Evolutionary conservation across 495 filamentous ascomycete genomes (phyloP), one percentile per base, ranked within the genome.

Genomic region (Aspergillus kassunensis): DNA sequence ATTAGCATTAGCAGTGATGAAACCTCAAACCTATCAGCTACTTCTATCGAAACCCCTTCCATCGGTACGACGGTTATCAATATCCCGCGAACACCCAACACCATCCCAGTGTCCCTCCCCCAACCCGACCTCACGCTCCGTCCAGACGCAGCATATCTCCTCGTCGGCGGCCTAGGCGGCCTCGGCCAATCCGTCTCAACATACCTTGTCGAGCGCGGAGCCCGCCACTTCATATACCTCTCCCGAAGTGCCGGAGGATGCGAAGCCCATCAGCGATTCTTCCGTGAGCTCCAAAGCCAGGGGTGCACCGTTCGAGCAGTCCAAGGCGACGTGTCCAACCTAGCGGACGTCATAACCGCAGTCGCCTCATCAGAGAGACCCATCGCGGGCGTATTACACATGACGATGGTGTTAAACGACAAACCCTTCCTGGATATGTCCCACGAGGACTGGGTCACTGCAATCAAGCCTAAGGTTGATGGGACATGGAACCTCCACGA

Each of bases 151-250:
- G 42, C 49, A 15, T 27, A 27, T 27, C 25, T 54, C 12, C 44
- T 54, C 7, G 51, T 40, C 13, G 51, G 51, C 13, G 51, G 51
- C 7, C 21, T 54, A 0, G 51, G 51, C 19, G 51, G 51, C 0
- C 27, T 54, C 4, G 51, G 51, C 2, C 51, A 43, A 7, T 20
- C 31, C 2, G 27, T 46, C 7, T 37, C 44, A 6, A 23, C 23
- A 2, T 54, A 36, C 77, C 80, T 88, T 76, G 78, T 76, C 5
- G 59, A 70, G 15, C 69, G 73, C 24, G 81, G 81, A 3, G 85
- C 82, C 7, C 68, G 68, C 23, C 66, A 78, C 40, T 55, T 88
- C 4, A 69, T 82, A 7, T 75, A 82, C 13, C 50, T 72, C 6
- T 71, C 66, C 1, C 58, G 66, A 0, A 57, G 40, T 23, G 69